Percentiles rank a stretch among this genome's conserved stretches.
phyloP scores from a whole-genome alignment of 1,284 basidiomycete genomes.

The Leccinum subspadiceum region DNA sequence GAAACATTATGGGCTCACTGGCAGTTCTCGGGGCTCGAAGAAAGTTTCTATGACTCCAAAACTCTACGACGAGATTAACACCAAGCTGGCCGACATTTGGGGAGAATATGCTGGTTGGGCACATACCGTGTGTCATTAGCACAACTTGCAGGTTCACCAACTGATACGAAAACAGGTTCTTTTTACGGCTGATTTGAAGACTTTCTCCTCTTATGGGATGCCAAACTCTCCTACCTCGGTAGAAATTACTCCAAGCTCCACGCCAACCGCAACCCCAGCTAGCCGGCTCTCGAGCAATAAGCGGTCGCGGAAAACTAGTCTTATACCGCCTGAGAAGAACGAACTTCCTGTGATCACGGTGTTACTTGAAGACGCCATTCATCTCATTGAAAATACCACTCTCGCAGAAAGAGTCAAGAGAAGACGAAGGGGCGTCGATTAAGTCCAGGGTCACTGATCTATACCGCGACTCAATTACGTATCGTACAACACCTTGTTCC shows the following conservation, averaged over 20 bases:
- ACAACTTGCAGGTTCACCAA: neutral
- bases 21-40: conserved; percentile 52
- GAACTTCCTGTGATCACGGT: neutral
- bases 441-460: neutral
- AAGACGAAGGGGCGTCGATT: neutral
- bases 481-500: neutral
- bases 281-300: neutral
- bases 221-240: neutral
- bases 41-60: conserved; percentile 63
- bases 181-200: neutral
- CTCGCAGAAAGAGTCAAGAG: neutral
- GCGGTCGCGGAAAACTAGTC: neutral
- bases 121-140: neutral
- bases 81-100: neutral
- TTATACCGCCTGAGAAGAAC: neutral
- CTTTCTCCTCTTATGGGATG: neutral
- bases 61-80: neutral
- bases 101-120: neutral
- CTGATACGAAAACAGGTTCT: neutral
- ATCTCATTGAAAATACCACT: neutral
- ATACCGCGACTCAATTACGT: neutral
- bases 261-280: neutral
- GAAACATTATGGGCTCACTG: conserved; percentile 70
- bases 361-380: neutral
- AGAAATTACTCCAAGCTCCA: neutral